Base-by-base conservation (phyloP, 805 yeast species). In the Cephaloascus fragrans region DNA sequence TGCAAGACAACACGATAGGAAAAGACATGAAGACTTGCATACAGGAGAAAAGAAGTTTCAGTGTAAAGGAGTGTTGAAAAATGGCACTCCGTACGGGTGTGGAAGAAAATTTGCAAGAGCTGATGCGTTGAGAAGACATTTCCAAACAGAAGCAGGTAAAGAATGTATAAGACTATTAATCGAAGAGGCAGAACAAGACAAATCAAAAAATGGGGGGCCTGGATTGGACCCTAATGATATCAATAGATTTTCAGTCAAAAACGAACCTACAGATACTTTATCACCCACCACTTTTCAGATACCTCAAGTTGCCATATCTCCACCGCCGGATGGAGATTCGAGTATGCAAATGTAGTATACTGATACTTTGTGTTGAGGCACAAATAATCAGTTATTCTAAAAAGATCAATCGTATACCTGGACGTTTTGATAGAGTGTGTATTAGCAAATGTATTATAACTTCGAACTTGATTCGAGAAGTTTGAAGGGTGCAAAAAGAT, bases 1-100 rank as follows among this genome's bases (percentile, higher is more conserved):
- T 51, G 72, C 72, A 1, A 44, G 72, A 29, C 72, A 67, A 42
- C 72, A 67, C 41, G 72, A 67, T 49, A 47, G 69, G 19, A 67
- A 67, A 44, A 47, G 72, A 26, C 72, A 67, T 43, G 71, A 67
- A 41, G 72, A 67, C 48, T 62, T 83, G 42, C 94, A 84, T 51
- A 66, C 80, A 3, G 93, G 93, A 1, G 83, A 81, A 56, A 83
- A 82, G 59, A 68, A 78, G 47, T 83, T 69, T 51, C 81, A 79
- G 47, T 83, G 94, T 56, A 73, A 72, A 44, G 94, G 94, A 2
- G 51, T 60, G 3, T 57, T 82, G 40, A 70, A 73, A 43, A 73
- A 74, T 49, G 49, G 53, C 2, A 47, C 59, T n/a, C 62, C 62
- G 8, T 66, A 64, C 41, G 72, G 72, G 1, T 67, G 72, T 51